Conservation (phyloP, 257 asterid species). For the Osmanthus fragrans region DNA sequence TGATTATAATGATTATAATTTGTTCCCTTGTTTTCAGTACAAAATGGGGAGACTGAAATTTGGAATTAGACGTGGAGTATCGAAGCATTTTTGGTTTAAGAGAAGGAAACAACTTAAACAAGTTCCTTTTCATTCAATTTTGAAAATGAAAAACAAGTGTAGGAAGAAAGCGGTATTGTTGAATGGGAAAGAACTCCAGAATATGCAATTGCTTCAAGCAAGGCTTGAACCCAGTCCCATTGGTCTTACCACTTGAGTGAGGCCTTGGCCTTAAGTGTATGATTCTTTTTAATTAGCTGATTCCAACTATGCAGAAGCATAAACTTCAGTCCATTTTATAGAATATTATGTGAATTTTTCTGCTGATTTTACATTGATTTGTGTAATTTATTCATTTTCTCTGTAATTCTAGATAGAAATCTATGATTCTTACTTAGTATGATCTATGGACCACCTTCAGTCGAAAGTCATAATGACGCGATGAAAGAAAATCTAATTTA, state of each 20-base stretch:
- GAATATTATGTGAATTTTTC: not conserved
- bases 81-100: not conserved
- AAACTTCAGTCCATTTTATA: not conserved
- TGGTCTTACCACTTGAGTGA: no score
- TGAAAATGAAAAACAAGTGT: not conserved
- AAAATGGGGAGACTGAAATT: not conserved
- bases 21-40: not conserved
- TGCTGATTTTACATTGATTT: not conserved
- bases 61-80: not conserved
- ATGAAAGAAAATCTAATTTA: not conserved
- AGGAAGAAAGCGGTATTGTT: not conserved
- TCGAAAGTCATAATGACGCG: not conserved
- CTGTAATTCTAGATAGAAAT: not conserved
- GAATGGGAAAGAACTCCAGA: not conserved
- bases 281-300: constrained; percentile 11
- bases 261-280: no score
- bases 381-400: not conserved
- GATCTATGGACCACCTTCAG: not conserved
- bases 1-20: not conserved
- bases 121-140: constrained; percentile 1
- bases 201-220: not conserved
- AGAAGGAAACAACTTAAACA: not conserved
- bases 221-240: no score
- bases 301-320: constrained; percentile 9
- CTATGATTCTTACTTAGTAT: not conserved